These are phyloP conservation scores for Verticillium tricorpus DNA, from an alignment of 2,329 filamentous ascomycete genomes.

Conservation along the genomic window DNA sequence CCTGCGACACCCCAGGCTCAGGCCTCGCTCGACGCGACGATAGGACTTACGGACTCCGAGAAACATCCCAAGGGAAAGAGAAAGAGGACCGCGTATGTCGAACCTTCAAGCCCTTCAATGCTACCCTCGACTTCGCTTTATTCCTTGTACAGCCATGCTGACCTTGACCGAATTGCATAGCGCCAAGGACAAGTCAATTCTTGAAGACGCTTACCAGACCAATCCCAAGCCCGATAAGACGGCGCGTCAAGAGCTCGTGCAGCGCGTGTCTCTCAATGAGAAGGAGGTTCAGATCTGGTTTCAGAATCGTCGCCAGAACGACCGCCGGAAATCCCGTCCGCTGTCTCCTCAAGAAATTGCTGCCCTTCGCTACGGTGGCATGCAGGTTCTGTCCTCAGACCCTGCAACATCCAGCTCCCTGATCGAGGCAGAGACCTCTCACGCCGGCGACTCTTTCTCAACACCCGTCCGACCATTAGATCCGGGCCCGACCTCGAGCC, in stretches of 20 bases:
- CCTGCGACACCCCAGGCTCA: neutral
- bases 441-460: neutral
- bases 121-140: neutral
- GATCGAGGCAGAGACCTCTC: neutral
- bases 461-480: neutral
- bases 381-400: slow-evolving; percentile 48
- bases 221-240: slow-evolving; percentile 92
- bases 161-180: slow-evolving; percentile 36
- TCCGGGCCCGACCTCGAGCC: neutral
- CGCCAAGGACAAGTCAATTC: slow-evolving; percentile 80
- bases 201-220: slow-evolving; percentile 78
- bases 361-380: slow-evolving; percentile 50
- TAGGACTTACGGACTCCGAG: slow-evolving; percentile 8
- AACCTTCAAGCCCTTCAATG: neutral
- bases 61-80: slow-evolving; percentile 56
- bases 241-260: slow-evolving; percentile 78
- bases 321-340: slow-evolving; percentile 82
- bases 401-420: slow-evolving; percentile 23
- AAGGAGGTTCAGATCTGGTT: slow-evolving; percentile 99
- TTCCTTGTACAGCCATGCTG: neutral
- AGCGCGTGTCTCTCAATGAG: slow-evolving; percentile 82
- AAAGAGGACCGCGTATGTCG: slow-evolving; percentile 59
- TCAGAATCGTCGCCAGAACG: slow-evolving; percentile 90
- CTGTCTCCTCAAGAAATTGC: slow-evolving; percentile 73
- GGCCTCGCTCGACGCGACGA: neutral